Conservation (phyloP, 768 basidiomycete species). For the Postia placenta region DNA sequence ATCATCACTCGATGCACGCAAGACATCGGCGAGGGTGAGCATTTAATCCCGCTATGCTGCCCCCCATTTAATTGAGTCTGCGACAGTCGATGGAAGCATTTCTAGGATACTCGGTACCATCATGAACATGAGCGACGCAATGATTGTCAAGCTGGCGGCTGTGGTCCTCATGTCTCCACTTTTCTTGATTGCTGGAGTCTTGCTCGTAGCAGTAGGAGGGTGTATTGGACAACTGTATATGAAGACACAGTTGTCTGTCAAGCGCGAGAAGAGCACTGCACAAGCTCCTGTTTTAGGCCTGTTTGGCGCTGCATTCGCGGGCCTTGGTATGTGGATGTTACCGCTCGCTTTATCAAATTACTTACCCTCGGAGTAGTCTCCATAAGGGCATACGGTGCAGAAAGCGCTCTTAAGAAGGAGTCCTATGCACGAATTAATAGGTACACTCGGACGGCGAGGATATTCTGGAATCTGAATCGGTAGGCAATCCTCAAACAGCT, state of each 20-base stretch:
- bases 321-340: slow-evolving; percentile 29
- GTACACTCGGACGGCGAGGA: slow-evolving; percentile 36
- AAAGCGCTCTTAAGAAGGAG: slow-evolving; percentile 36
- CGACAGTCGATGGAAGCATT: slow-evolving; percentile 32
- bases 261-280: slow-evolving; percentile 50
- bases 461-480: slow-evolving; percentile 43
- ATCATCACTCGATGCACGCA: slow-evolving; percentile 66
- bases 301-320: slow-evolving; percentile 48
- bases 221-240: slow-evolving; percentile 48
- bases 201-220: slow-evolving; percentile 32
- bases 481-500: not conserved
- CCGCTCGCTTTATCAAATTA: no score
- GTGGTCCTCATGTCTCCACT: slow-evolving; percentile 35
- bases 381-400: slow-evolving; percentile 53
- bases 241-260: slow-evolving; percentile 50
- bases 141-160: slow-evolving; percentile 31
- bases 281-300: slow-evolving; percentile 46
- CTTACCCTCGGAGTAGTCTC: slow-evolving; percentile 25
- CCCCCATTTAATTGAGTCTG: not conserved
- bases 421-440: slow-evolving; percentile 40
- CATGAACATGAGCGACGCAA: slow-evolving; percentile 24
- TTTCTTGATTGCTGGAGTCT: slow-evolving; percentile 35
- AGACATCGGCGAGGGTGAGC: slow-evolving; percentile 41
- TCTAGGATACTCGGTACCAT: slow-evolving; percentile 20
- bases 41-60: not conserved